Evolutionary conservation across 2,329 filamentous ascomycete genomes (phyloP).

Genomic region (Diaporthe amygdali): DNA sequence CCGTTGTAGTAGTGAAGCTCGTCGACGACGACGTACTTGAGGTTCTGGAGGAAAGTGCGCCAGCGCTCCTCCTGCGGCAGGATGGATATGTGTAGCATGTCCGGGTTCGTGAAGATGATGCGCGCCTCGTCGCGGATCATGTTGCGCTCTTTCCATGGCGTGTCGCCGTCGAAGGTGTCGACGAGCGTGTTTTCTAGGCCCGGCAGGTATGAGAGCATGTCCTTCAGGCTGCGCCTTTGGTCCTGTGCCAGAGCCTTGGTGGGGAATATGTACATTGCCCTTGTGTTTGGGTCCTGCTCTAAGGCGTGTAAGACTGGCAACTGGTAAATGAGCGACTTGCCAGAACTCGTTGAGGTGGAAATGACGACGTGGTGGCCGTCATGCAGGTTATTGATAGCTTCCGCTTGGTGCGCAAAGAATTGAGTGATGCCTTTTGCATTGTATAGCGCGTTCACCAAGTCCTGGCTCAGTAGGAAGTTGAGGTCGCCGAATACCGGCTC

Average conservation of each 20-base stretch:
- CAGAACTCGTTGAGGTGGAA: slow-evolving; percentile 92
- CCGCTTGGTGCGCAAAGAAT: slow-evolving; percentile 90
- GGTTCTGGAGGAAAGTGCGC: slow-evolving; percentile 85
- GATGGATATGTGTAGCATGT: slow-evolving; percentile 96
- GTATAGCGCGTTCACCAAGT: slow-evolving; percentile 93
- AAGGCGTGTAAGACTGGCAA: slow-evolving; percentile 88
- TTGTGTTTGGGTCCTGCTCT: slow-evolving; percentile 75
- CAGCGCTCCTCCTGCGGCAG: slow-evolving; percentile 90
- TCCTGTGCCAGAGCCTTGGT: slow-evolving; percentile 97
- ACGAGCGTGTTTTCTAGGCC: slow-evolving; percentile 77
- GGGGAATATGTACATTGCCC: slow-evolving; percentile 97
- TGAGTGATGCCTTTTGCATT: slow-evolving; percentile 86
- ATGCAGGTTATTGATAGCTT: slow-evolving; percentile 88
- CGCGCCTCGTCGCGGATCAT: slow-evolving; percentile 84
- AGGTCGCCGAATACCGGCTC: slow-evolving; percentile 82
- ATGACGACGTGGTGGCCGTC: slow-evolving; percentile 88
- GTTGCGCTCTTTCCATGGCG: slow-evolving; percentile 79
- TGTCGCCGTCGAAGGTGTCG: slow-evolving; percentile 96
- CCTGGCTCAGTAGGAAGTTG: slow-evolving; percentile 84
- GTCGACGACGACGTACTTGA: slow-evolving; percentile 89
- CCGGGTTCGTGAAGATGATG: slow-evolving; percentile 96
- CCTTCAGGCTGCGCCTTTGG: slow-evolving; percentile 85
- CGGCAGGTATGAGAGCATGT: slow-evolving; percentile 81
- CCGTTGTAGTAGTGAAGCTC: slow-evolving; percentile 98
- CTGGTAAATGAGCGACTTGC: slow-evolving; percentile 98